Evolutionary conservation across 305 asterid genomes (phyloP).

Genomic region (Striga hermonthica): DNA sequence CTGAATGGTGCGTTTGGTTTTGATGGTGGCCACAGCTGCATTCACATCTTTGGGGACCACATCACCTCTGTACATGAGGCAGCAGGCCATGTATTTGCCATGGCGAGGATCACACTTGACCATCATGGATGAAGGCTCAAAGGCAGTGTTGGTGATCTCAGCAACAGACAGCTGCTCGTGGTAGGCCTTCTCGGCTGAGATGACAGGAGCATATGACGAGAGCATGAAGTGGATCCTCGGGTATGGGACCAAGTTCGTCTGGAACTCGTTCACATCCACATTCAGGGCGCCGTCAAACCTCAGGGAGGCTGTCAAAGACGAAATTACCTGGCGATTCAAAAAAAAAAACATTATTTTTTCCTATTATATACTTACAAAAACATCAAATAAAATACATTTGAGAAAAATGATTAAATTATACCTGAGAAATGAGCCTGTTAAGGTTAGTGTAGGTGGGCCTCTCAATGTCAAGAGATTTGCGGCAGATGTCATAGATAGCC

Average conservation of each 20-base stretch:
- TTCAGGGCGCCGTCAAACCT: slow-evolving; percentile 47
- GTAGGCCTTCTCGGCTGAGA: slow-evolving; percentile 47
- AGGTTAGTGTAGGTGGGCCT: slow-evolving; percentile 48
- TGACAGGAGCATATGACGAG: slow-evolving; percentile 47
- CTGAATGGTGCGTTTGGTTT: slow-evolving; percentile 46
- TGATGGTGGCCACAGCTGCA: slow-evolving; percentile 49
- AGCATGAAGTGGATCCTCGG: slow-evolving; percentile 52
- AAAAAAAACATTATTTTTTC: too few relatives aligned
- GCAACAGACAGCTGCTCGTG: slow-evolving; percentile 48
- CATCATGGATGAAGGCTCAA: slow-evolving; percentile 49
- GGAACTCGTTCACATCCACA: slow-evolving; percentile 47
- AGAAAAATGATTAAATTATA: neutral
- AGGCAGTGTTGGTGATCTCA: slow-evolving; percentile 46
- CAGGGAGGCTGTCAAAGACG: slow-evolving; percentile 45
- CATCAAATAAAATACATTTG: neutral
- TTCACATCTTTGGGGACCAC: slow-evolving; percentile 50
- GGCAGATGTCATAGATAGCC: slow-evolving; percentile 46
- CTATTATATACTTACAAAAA: too few relatives aligned
- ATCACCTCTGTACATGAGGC: slow-evolving; percentile 48
- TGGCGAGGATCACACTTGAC: slow-evolving; percentile 48
- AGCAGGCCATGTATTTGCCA: slow-evolving; percentile 49
- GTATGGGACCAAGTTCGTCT: slow-evolving; percentile 50
- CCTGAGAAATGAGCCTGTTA: slow-evolving; percentile 50
- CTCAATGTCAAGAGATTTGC: slow-evolving; percentile 47
- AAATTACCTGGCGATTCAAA: slow-evolving; percentile 34